A percentile compares a stretch with the other conserved stretches of the same genome.
These are phyloP conservation scores for Cladosporium velox DNA, from an alignment of 2,329 filamentous ascomycete species.

Conservation along the genomic window DNA sequence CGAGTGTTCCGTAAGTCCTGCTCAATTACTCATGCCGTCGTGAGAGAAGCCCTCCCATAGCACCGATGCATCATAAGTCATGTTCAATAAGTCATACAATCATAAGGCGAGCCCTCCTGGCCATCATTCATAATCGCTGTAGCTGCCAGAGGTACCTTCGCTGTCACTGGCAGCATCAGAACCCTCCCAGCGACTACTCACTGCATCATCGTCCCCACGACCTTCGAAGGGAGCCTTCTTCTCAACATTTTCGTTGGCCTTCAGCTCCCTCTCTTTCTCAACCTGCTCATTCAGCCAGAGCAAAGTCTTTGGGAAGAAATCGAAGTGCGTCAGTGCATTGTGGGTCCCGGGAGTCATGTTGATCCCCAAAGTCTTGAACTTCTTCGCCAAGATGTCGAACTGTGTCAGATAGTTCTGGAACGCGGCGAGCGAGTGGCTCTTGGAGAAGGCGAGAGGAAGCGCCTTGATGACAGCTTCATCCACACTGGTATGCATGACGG, in stretches of 20 bases:
- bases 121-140: neutral
- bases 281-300: conserved; percentile 22
- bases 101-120: neutral
- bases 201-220: neutral
- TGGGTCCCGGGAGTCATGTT: neutral
- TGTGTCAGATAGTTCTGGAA: conserved; percentile 19
- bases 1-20: neutral
- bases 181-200: neutral
- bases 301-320: neutral
- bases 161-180: neutral
- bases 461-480: conserved; percentile 26
- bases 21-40: neutral
- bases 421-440: neutral
- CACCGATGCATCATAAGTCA: neutral
- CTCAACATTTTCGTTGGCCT: neutral
- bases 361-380: neutral
- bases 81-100: neutral
- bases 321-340: neutral
- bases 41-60: neutral
- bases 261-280: conserved; percentile 15
- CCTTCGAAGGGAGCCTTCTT: neutral
- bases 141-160: neutral
- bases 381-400: neutral
- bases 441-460: conserved; percentile 17
- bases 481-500: conserved; percentile 17